Conservation (phyloP, 1,284 basidiomycete species). For the Ustilago trichophora region DNA sequence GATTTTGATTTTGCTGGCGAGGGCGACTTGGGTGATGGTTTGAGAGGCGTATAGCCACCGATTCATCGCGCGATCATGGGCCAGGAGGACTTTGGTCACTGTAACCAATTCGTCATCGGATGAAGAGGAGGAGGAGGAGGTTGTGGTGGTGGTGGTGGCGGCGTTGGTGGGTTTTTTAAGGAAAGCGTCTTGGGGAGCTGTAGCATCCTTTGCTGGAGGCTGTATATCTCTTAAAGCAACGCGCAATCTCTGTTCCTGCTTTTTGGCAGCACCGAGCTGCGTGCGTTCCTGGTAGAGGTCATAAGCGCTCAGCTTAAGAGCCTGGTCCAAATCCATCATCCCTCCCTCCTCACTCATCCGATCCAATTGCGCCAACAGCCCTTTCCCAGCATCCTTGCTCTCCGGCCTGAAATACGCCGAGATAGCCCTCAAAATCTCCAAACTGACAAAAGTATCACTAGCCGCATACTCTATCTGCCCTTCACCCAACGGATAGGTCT, state of each 20-base stretch:
- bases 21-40: constrained; percentile 14
- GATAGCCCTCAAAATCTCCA: constrained; percentile 50
- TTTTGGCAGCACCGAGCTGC: not conserved
- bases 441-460: constrained; percentile 49
- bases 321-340: constrained; percentile 13
- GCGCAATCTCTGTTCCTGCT: constrained; percentile 6
- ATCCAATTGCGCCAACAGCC: constrained; percentile 12
- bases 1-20: constrained; percentile 19
- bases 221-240: constrained; percentile 20
- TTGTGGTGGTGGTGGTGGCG: not conserved
- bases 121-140: not conserved
- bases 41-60: constrained; percentile 25
- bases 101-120: constrained; percentile 15
- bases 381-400: not conserved
- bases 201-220: not conserved
- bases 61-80: constrained; percentile 30
- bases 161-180: no score
- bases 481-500: constrained; percentile 17
- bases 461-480: constrained; percentile 58
- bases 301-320: constrained; percentile 26
- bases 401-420: constrained; percentile 13
- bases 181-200: no score
- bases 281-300: constrained; percentile 21
- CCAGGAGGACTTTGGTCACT: constrained; percentile 12
- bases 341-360: not conserved